Percentiles rank a stretch among this genome's conserved stretches.
phyloP scores from a whole-genome alignment of 2,329 filamentous ascomycete species.

The Onygenales sp. region DNA sequence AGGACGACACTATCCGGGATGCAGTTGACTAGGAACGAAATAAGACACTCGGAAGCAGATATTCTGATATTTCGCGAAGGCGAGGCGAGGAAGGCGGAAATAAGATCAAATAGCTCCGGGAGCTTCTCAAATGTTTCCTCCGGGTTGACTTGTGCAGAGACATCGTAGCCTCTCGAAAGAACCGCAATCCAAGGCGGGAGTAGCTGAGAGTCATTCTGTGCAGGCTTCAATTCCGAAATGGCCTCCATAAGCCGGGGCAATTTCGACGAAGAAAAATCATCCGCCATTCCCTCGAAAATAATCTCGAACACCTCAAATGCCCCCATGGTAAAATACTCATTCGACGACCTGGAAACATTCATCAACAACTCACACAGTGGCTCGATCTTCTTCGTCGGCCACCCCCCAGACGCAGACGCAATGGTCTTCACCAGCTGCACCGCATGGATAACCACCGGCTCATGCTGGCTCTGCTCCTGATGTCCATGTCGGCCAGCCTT shows the following conservation, averaged over 20 bases:
- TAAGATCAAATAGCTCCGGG: slow-evolving; percentile 71
- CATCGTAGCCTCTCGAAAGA: slow-evolving; percentile 85
- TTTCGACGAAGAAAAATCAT: slow-evolving; percentile 80
- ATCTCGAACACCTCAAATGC: slow-evolving; percentile 97
- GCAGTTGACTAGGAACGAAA: slow-evolving; percentile 87
- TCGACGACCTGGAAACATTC: slow-evolving; percentile 78
- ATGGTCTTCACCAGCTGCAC: slow-evolving; percentile 88
- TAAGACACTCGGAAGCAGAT: slow-evolving; percentile 87
- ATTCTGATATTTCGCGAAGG: slow-evolving; percentile 87
- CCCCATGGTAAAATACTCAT: slow-evolving; percentile 92
- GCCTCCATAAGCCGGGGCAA: slow-evolving; percentile 81
- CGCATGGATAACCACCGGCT: slow-evolving; percentile 81
- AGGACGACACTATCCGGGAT: slow-evolving; percentile 73
- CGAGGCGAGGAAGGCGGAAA: slow-evolving; percentile 74
- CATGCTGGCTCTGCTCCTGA: slow-evolving; percentile 50
- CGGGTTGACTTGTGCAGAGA: slow-evolving; percentile 77
- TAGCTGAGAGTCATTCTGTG: slow-evolving; percentile 86
- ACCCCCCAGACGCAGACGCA: slow-evolving; percentile 77
- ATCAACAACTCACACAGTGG: slow-evolving; percentile 80
- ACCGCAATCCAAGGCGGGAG: slow-evolving; percentile 96
- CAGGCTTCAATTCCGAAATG: slow-evolving; percentile 82
- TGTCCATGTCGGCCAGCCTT: slow-evolving; percentile 48
- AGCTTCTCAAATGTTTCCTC: slow-evolving; percentile 88
- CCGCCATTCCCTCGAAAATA: slow-evolving; percentile 85
- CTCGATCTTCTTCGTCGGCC: slow-evolving; percentile 95